A percentile compares a stretch with the other conserved stretches of the same genome.
These are phyloP conservation scores for Penicillium sumatraense DNA, from an alignment of 2,329 filamentous ascomycete species.

Conservation along the genomic window DNA sequence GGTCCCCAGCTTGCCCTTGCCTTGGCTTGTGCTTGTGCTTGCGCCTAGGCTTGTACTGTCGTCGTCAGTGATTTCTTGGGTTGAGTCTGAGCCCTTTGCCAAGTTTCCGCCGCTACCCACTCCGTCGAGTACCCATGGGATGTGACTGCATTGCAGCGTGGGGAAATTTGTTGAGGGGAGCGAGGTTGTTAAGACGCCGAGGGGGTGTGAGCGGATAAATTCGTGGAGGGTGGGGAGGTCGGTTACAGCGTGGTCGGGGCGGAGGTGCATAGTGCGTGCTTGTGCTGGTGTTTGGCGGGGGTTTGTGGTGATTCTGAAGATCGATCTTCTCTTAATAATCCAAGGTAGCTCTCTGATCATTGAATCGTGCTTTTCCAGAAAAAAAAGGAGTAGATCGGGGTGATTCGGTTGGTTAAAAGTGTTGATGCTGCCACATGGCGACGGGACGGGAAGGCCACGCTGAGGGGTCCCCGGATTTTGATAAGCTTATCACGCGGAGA, in stretches of 20 bases:
- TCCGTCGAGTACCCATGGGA: constrained; percentile 23
- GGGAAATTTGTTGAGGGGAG: constrained; percentile 18
- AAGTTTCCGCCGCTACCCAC: not conserved
- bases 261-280: constrained; percentile 19
- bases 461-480: constrained; percentile 21
- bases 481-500: constrained; percentile 16
- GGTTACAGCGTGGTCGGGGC: constrained; percentile 19
- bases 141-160: constrained; percentile 25
- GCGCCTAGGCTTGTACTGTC: not conserved
- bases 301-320: not conserved
- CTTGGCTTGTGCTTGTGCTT: not conserved
- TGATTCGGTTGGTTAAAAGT: no score
- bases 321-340: no score
- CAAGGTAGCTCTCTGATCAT: not conserved
- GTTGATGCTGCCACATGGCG: no score
- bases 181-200: constrained; percentile 25
- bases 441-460: no score
- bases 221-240: constrained; percentile 22
- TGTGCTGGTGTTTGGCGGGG: not conserved
- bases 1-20: constrained; percentile 9
- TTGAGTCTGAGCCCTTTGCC: not conserved
- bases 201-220: constrained; percentile 24
- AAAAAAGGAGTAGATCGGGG: no score
- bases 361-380: no score
- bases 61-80: not conserved